A percentile compares a stretch with the other conserved stretches of the same genome.
Evolutionary conservation across 2,329 filamentous ascomycete genomes (phyloP).

Genomic region (Botryotinia convoluta): DNA sequence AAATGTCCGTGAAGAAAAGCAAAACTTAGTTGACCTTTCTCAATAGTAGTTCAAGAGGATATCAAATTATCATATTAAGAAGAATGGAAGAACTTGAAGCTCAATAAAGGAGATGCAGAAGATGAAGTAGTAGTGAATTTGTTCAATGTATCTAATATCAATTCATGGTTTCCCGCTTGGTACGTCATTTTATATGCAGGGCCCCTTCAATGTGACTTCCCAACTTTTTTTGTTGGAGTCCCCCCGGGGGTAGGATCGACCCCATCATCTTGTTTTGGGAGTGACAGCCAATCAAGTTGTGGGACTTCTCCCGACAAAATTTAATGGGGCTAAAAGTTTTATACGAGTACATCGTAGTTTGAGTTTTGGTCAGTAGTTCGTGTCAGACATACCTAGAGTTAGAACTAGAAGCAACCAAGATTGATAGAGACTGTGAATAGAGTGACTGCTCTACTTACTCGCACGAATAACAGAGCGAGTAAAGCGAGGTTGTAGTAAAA

Average conservation of each 20-base stretch:
- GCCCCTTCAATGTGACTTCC: conserved; percentile 1
- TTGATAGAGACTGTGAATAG: background rate
- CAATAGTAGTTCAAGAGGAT: background rate
- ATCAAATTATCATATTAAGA: background rate
- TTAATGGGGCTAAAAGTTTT: background rate
- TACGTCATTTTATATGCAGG: conserved; percentile 10
- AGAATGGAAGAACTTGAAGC: background rate
- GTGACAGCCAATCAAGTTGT: background rate
- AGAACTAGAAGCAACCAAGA: background rate
- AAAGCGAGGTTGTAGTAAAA: background rate
- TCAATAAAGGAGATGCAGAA: background rate
- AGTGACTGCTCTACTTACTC: background rate
- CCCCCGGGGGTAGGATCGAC: background rate
- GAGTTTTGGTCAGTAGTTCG: background rate
- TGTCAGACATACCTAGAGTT: background rate
- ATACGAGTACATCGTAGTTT: background rate
- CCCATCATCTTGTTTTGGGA: background rate
- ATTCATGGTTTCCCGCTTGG: background rate
- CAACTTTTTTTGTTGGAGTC: background rate
- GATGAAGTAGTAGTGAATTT: background rate
- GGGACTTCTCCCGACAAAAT: background rate
- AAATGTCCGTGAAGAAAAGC: background rate
- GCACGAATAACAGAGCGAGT: background rate
- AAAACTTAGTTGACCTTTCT: background rate
- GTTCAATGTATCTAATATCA: background rate